Evolutionary conservation across 257 asterid species (phyloP), one percentile per base, ranked within the genome.

Genomic region (Verbascum thapsus): DNA sequence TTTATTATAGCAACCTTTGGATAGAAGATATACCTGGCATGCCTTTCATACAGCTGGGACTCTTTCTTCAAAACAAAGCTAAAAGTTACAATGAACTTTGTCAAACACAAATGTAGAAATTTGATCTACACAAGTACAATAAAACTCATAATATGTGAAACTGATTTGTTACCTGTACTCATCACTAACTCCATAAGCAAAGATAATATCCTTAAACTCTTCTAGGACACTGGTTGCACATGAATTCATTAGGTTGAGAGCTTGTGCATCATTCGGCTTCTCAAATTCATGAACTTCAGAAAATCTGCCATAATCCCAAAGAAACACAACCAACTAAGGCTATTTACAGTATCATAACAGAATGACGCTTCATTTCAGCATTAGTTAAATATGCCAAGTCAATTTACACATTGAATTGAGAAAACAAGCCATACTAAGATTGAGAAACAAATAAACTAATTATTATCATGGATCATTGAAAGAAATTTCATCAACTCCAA

Each of bases 151-250:
- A 51, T 37, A 56, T 19, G 51, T 50, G 64, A 41, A 64, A 68
- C 15, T 40, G 55, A 53, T 43, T 42, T 51, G 64, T 37, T 75
- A 90, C 96, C 92, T 88, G 87, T 86, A 84, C 62, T 91, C 96
- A 71, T 91, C 96, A 48, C 96, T 91, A 68, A 81, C 95, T 39
- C 98, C 98, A 71, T 91, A 91, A 34, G 95, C 84, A 69, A 91
- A 86, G 67, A 91, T 80, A 51, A 84, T 71, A 65, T 91, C 98
- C 58, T 72, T 77, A 48, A 84, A 86, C 80, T 84, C 91, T 76
- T 88, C 95, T 52, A 86, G 71, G 58, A 84, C 77, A 56, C 81
- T 75, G 35, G 77, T 74, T 0, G 96, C 98, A 77, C 92, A 83
- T 64, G 90, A 75, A 74, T 91, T 91, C 98, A 91, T 91, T 56